Conservation (phyloP, 176 grass and related monocot species). For the Oryza longistaminata region DNA sequence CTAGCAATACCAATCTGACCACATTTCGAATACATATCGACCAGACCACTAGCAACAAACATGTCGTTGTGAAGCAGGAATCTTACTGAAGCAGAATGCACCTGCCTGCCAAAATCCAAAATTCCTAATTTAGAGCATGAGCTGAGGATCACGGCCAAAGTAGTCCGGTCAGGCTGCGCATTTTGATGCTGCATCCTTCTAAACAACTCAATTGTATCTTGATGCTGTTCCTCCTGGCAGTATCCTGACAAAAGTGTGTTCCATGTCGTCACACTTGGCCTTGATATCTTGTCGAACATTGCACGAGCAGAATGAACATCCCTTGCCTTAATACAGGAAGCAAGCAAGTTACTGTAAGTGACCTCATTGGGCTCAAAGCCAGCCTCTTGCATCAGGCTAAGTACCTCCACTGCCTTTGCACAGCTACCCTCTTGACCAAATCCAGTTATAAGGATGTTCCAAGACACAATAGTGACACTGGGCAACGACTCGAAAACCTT, state of each 20-base stretch:
- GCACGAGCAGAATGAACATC: slow-evolving; percentile 59
- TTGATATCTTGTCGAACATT: slow-evolving; percentile 77
- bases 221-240: slow-evolving; percentile 64
- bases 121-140: slow-evolving; percentile 63
- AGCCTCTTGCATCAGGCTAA: slow-evolving; percentile 68
- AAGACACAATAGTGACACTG: slow-evolving; percentile 65
- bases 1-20: slow-evolving; percentile 49
- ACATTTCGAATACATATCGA: slow-evolving; percentile 90
- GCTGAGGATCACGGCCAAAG: slow-evolving; percentile 75
- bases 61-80: slow-evolving; percentile 59
- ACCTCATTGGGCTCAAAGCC: slow-evolving; percentile 76
- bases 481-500: slow-evolving; percentile 55
- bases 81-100: slow-evolving; percentile 77
- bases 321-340: slow-evolving; percentile 55
- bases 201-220: slow-evolving; percentile 63
- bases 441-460: slow-evolving; percentile 87
- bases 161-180: slow-evolving; percentile 65
- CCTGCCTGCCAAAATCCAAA: slow-evolving; percentile 60
- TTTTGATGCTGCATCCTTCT: slow-evolving; percentile 73
- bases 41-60: slow-evolving; percentile 77
- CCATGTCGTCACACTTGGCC: slow-evolving; percentile 63
- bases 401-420: slow-evolving; percentile 47
- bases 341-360: slow-evolving; percentile 79
- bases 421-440: slow-evolving; percentile 54
- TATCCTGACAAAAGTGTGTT: slow-evolving; percentile 87